Conservation (phyloP, 257 asterid genomes). For the Scutellaria minor region DNA sequence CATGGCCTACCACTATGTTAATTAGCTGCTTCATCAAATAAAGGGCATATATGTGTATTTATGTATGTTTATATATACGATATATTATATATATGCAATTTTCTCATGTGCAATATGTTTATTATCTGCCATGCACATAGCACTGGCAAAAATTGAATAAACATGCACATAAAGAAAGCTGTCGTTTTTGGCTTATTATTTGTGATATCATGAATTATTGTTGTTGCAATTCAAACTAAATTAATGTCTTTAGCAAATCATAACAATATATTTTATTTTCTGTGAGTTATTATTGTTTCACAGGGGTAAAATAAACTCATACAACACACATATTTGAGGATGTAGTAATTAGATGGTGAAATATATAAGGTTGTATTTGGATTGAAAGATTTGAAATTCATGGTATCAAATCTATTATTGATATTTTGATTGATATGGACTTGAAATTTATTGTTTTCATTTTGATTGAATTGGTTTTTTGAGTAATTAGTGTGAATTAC, state of each 20-base stretch:
- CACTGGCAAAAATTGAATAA: not conserved
- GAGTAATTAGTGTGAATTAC: too few relatives aligned
- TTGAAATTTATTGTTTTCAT: too few relatives aligned
- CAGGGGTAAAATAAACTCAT: too few relatives aligned
- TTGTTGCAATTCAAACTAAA: not conserved
- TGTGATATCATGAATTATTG: not conserved
- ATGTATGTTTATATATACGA: not conserved
- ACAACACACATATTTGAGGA: too few relatives aligned
- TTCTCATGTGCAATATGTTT: constrained; percentile 10
- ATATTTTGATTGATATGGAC: too few relatives aligned
- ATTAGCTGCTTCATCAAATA: constrained; percentile 25
- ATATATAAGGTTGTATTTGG: too few relatives aligned
- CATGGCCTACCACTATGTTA: constrained; percentile 34
- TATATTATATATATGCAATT: not conserved
- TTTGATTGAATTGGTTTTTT: too few relatives aligned
- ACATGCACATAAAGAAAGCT: constrained; percentile 1
- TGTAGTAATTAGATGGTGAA: too few relatives aligned
- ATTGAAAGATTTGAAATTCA: too few relatives aligned
- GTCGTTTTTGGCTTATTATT: constrained; percentile 11
- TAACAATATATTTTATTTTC: too few relatives aligned
- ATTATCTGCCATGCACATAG: constrained; percentile 24
- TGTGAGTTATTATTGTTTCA: too few relatives aligned
- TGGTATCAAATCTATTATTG: too few relatives aligned
- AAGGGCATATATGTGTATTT: not conserved
- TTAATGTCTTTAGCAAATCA: not conserved